Percentiles rank a stretch among this genome's conserved stretches.
Conservation (phyloP, 345 rosid genomes). For the Salix udensis region DNA sequence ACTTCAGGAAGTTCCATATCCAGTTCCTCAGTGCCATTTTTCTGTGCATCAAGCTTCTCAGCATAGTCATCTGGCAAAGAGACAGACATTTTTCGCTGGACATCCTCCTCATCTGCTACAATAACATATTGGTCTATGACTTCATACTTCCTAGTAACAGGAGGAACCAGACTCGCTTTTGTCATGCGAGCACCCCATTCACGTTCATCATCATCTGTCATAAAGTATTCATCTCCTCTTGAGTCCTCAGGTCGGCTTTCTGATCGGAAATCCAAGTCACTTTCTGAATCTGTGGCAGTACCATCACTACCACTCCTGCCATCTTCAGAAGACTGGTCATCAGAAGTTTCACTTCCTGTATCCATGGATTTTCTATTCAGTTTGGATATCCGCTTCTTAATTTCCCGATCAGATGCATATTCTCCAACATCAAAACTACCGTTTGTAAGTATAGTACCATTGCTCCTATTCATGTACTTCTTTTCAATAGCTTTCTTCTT, state of each 20-base stretch:
- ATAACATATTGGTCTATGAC: slow-evolving; percentile 73
- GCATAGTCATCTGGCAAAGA: slow-evolving; percentile 92
- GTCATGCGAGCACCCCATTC: slow-evolving; percentile 99
- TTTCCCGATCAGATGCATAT: slow-evolving; percentile 88
- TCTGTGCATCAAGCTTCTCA: slow-evolving; percentile 89
- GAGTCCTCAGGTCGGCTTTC: slow-evolving; percentile 56
- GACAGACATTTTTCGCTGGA: slow-evolving; percentile 78
- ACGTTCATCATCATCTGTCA: slow-evolving; percentile 82
- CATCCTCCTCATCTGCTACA: slow-evolving; percentile 91
- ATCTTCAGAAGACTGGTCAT: slow-evolving; percentile 66
- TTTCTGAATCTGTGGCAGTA: slow-evolving; percentile 82
- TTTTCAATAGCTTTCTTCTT: slow-evolving; percentile 61
- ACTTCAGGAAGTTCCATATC: slow-evolving; percentile 99
- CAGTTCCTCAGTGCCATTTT: slow-evolving; percentile 80
- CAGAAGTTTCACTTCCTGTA: slow-evolving; percentile 93
- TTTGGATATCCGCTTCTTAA: slow-evolving; percentile 74
- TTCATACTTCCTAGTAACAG: slow-evolving; percentile 96
- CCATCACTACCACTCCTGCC: slow-evolving; percentile 61
- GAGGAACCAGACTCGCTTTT: slow-evolving; percentile 94
- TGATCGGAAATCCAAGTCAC: slow-evolving; percentile 68
- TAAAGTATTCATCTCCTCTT: slow-evolving; percentile 53
- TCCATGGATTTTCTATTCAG: slow-evolving; percentile 73
- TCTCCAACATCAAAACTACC: slow-evolving; percentile 62
- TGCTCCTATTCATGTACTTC: slow-evolving; percentile 67
- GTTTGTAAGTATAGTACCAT: slow-evolving; percentile 44